Evolutionary conservation across 2,329 filamentous ascomycete genomes (phyloP).

Genomic region (Lecanicillium sp.): DNA sequence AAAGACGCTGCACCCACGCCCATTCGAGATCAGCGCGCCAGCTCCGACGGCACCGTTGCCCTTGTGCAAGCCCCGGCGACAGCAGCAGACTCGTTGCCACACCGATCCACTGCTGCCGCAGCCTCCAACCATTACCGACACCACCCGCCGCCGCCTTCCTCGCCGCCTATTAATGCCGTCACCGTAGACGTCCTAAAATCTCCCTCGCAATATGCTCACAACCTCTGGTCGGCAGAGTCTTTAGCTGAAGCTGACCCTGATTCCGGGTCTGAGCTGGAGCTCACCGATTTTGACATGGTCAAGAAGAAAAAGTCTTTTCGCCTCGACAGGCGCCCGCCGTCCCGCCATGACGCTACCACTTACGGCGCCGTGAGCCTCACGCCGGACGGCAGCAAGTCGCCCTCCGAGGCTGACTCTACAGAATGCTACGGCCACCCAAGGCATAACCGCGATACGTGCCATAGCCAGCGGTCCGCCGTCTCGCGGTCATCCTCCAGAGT

Average conservation of each 20-base stretch:
- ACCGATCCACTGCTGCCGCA: slow-evolving; percentile 3
- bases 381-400: slow-evolving; percentile 30
- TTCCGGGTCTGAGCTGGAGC: slow-evolving; percentile 13
- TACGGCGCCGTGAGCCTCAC: slow-evolving; percentile 35
- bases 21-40: not conserved
- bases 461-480: slow-evolving; percentile 27
- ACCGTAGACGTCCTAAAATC: slow-evolving; percentile 1
- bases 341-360: slow-evolving; percentile 24
- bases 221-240: slow-evolving; percentile 11
- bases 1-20: not conserved
- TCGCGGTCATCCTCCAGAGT: slow-evolving; percentile 30
- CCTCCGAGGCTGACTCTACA: slow-evolving; percentile 29
- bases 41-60: not conserved
- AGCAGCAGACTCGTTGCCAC: slow-evolving; percentile 5
- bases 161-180: not conserved
- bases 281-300: slow-evolving; percentile 23
- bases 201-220: slow-evolving; percentile 12
- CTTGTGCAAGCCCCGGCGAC: slow-evolving; percentile 7
- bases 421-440: slow-evolving; percentile 28
- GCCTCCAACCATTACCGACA: slow-evolving; percentile 2
- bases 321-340: slow-evolving; percentile 22
- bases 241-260: slow-evolving; percentile 7
- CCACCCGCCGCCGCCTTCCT: not conserved
- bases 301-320: slow-evolving; percentile 33
- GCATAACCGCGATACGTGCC: slow-evolving; percentile 28